phyloP scores from a whole-genome alignment of 306 rosid genomes.

The Dryas alaskensis region DNA sequence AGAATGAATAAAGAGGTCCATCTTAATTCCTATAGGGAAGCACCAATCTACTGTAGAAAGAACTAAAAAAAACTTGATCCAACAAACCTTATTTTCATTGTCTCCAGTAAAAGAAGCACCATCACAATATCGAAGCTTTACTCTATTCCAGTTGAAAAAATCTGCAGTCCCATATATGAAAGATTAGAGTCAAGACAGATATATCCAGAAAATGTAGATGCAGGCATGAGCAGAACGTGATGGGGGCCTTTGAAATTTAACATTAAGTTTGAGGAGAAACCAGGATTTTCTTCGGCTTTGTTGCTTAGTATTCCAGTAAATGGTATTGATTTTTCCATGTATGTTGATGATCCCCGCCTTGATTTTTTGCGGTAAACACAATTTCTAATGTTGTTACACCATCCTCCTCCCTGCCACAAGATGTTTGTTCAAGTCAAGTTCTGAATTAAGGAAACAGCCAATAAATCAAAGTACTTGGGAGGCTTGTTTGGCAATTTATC shows the following conservation, averaged over 20 bases:
- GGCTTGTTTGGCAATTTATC: background rate
- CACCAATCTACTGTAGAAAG: background rate
- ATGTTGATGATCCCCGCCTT: conserved; percentile 68
- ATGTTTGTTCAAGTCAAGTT: conserved; percentile 22
- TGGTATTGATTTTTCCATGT: conserved; percentile 77
- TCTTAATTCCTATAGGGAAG: background rate
- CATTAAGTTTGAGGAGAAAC: conserved; percentile 34
- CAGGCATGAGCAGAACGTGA: conserved; percentile 9
- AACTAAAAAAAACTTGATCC: background rate
- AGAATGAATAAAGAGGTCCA: background rate
- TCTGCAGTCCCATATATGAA: conserved; percentile 46
- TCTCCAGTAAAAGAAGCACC: conserved; percentile 96
- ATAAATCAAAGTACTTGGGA: background rate
- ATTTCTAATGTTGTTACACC: conserved; percentile 78
- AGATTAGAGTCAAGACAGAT: conserved; percentile 15
- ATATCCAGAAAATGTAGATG: conserved; percentile 5
- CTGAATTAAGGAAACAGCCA: background rate
- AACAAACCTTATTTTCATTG: conserved; percentile 59
- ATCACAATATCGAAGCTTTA: conserved; percentile 95
- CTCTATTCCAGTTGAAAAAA: conserved; percentile 93
- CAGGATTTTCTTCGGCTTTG: conserved; percentile 77
- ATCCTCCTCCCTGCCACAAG: conserved; percentile 92
- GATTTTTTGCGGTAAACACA: conserved; percentile 85
- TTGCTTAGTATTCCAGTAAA: conserved; percentile 84
- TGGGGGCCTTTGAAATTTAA: background rate